These are phyloP conservation scores for Capsicum pubescens DNA, from an alignment of 257 asterid species.

Conservation along the genomic window DNA sequence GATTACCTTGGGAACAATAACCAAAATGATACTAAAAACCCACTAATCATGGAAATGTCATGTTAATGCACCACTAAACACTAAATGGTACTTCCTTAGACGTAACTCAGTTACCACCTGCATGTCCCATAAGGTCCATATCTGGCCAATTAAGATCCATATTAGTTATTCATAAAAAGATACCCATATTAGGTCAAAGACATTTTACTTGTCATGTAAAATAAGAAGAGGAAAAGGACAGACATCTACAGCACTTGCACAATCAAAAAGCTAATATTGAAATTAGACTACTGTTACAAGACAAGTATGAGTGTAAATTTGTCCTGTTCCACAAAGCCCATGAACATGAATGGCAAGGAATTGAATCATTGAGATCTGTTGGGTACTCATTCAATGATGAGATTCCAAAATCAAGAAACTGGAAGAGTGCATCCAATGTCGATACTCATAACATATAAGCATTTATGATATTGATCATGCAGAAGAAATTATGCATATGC, in stretches of 20 bases:
- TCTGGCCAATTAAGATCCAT: background rate
- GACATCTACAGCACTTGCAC: conserved; percentile 15
- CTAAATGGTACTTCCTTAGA: conserved; percentile 15
- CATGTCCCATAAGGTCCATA: conserved; percentile 9
- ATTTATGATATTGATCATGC: background rate
- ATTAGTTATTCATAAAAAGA: background rate
- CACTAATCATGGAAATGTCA: conserved; percentile 3
- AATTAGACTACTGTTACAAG: background rate
- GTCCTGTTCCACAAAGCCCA: background rate
- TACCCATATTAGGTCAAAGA: background rate
- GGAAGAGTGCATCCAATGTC: background rate
- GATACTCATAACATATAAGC: conserved; percentile 5
- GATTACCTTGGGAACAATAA: conserved; percentile 14
- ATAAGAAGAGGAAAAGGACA: background rate
- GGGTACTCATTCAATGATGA: background rate
- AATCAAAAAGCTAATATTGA: conserved; percentile 18
- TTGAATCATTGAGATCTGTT: background rate
- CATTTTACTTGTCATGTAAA: conserved; percentile 2
- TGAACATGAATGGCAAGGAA: background rate
- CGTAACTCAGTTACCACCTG: background rate
- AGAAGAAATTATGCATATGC: conserved; percentile 13
- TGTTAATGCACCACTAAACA: conserved; percentile 9
- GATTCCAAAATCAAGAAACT: conserved; percentile 13
- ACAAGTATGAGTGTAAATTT: conserved; percentile 17
- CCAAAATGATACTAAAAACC: conserved; percentile 13